A percentile compares a stretch with the other conserved stretches of the same genome.
These are phyloP conservation scores for Xylariaceae sp. DNA, from an alignment of 2,329 filamentous ascomycete species.

Conservation along the genomic window DNA sequence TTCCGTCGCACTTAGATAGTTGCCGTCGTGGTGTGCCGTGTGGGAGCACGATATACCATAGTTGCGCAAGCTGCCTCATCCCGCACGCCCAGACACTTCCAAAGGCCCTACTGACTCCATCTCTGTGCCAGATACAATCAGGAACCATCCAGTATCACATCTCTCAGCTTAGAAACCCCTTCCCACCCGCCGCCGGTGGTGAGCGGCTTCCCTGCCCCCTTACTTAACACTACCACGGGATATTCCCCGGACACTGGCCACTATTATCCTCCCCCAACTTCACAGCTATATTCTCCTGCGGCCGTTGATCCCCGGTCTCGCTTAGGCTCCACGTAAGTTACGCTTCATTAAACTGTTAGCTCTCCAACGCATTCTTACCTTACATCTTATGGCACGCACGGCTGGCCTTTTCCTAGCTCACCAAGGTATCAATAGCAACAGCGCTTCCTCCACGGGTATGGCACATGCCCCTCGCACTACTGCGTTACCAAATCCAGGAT, in stretches of 20 bases:
- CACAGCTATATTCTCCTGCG: slow-evolving; percentile 37
- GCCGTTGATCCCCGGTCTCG: slow-evolving; percentile 50
- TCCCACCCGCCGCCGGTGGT: slow-evolving; percentile 49
- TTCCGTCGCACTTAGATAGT: slow-evolving; percentile 31
- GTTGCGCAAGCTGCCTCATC: slow-evolving; percentile 34
- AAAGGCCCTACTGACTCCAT: slow-evolving; percentile 34
- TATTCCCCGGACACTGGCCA: slow-evolving; percentile 47
- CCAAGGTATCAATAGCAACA: slow-evolving; percentile 43
- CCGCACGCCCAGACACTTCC: slow-evolving; percentile 27
- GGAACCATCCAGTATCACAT: slow-evolving; percentile 46
- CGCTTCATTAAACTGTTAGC: slow-evolving; percentile 19
- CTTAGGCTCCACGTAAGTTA: slow-evolving; percentile 52
- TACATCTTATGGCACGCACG: not conserved
- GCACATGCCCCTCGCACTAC: slow-evolving; percentile 53
- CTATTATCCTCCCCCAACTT: slow-evolving; percentile 43
- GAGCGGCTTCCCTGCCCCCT: slow-evolving; percentile 48
- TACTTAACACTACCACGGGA: slow-evolving; percentile 43
- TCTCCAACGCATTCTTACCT: not conserved
- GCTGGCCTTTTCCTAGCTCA: slow-evolving; percentile 33
- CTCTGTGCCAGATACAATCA: slow-evolving; percentile 48
- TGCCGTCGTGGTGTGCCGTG: slow-evolving; percentile 28
- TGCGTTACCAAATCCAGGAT: slow-evolving; percentile 49
- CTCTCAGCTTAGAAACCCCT: slow-evolving; percentile 51
- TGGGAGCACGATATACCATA: slow-evolving; percentile 37
- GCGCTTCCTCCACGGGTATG: slow-evolving; percentile 51